Conservation (phyloP, 192 early-diverging fungal genomes). For the Spinellus fusiger region DNA sequence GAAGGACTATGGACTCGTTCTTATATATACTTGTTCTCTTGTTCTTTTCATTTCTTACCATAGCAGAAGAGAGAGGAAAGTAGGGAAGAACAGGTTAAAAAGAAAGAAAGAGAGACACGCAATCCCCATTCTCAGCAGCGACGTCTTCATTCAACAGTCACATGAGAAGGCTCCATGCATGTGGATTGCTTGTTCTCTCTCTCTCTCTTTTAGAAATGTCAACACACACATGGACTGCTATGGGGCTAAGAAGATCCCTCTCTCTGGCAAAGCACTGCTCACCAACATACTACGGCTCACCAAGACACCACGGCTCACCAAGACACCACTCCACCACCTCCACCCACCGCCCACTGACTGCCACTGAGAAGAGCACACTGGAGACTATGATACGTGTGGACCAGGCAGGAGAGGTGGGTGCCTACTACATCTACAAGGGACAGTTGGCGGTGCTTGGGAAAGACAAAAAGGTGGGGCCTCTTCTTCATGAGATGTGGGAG, state of each 20-base stretch:
- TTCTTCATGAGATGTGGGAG: conserved; percentile 92
- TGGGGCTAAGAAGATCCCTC: no score
- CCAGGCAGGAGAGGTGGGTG: conserved; percentile 94
- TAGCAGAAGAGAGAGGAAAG: neutral
- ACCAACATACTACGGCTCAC: no score
- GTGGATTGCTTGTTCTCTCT: no score
- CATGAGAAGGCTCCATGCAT: no score
- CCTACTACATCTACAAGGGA: conserved; percentile 95
- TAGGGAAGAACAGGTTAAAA: neutral
- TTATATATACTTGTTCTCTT: neutral
- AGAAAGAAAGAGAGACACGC: neutral
- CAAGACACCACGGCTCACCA: no score
- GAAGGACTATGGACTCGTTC: conserved; percentile 12
- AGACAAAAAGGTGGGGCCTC: conserved; percentile 57
- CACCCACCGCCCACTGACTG: conserved; percentile 27
- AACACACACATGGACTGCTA: no score
- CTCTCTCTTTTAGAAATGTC: no score
- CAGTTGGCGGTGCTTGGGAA: conserved; percentile 75
- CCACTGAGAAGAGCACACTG: conserved; percentile 51
- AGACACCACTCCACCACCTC: no score
- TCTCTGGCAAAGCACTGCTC: no score
- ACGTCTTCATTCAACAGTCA: no score
- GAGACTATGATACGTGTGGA: conserved; percentile 88
- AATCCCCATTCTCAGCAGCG: no score
- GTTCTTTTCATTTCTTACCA: no score